phyloP scores from a whole-genome alignment of 2,329 filamentous ascomycete genomes.

The Ascochyta fabae region DNA sequence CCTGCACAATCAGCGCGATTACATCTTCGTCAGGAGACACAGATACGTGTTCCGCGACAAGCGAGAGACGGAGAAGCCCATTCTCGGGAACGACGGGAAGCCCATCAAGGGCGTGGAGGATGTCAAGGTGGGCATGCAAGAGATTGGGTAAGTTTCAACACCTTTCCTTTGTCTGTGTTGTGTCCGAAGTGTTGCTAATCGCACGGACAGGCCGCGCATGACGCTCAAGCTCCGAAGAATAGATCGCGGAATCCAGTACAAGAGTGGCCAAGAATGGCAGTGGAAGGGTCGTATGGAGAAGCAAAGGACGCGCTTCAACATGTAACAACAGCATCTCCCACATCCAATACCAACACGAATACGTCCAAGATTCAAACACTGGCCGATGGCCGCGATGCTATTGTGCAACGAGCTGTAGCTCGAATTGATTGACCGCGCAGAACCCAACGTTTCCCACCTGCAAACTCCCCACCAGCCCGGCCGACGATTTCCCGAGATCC shows the following conservation, averaged over 20 bases:
- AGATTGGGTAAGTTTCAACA: slow-evolving; percentile 65
- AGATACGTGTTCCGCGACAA: slow-evolving; percentile 94
- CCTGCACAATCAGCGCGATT: slow-evolving; percentile 93
- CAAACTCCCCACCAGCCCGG: not conserved
- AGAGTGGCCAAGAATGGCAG: slow-evolving; percentile 85
- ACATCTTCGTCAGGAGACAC: slow-evolving; percentile 90
- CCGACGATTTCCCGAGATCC: slow-evolving; percentile 5
- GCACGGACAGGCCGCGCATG: slow-evolving; percentile 56
- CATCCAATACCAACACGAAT: not conserved
- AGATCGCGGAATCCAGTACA: slow-evolving; percentile 84
- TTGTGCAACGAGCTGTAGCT: not conserved
- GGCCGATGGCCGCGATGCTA: slow-evolving; percentile 2
- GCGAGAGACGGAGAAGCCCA: slow-evolving; percentile 82
- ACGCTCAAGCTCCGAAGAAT: slow-evolving; percentile 89
- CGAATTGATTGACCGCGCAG: slow-evolving; percentile 1
- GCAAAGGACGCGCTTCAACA: slow-evolving; percentile 87
- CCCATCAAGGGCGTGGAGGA: slow-evolving; percentile 83
- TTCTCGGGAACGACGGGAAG: slow-evolving; percentile 81
- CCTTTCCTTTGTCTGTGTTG: not conserved
- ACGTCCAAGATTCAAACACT: not conserved
- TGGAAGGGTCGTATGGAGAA: slow-evolving; percentile 98
- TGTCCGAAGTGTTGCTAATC: not conserved
- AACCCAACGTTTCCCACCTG: not conserved
- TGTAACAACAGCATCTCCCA: slow-evolving; percentile 57
- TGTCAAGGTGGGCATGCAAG: slow-evolving; percentile 86